These are phyloP conservation scores for Fusarium chaquense DNA, from an alignment of 2,329 filamentous ascomycete species.

Conservation along the genomic window DNA sequence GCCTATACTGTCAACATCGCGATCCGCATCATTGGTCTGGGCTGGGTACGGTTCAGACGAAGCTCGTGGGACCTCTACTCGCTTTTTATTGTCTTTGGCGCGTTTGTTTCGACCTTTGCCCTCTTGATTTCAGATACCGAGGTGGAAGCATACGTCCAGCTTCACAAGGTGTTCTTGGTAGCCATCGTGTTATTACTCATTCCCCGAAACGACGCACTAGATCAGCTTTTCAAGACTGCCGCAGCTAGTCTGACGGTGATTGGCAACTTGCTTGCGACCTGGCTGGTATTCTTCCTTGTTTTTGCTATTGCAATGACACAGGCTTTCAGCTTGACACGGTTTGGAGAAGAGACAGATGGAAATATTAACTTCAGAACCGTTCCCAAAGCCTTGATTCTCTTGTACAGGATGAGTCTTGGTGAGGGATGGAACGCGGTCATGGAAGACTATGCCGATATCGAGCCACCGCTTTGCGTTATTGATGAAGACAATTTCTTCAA, in stretches of 20 bases:
- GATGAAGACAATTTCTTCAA: conserved; percentile 78
- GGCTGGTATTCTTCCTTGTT: conserved; percentile 96
- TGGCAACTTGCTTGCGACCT: conserved; percentile 91
- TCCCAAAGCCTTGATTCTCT: conserved; percentile 89
- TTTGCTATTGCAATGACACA: conserved; percentile 97
- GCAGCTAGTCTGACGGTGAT: conserved; percentile 93
- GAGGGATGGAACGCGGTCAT: conserved; percentile 98
- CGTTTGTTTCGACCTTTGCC: conserved; percentile 82
- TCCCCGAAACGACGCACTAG: conserved; percentile 94
- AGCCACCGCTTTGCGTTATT: conserved; percentile 81
- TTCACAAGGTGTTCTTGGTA: conserved; percentile 95
- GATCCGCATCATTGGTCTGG: conserved; percentile 87
- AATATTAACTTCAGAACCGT: conserved; percentile 95
- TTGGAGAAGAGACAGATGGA: conserved; percentile 76
- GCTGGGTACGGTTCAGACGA: conserved; percentile 89
- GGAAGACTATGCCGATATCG: conserved; percentile 90
- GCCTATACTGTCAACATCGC: conserved; percentile 86
- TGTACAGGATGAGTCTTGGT: conserved; percentile 93
- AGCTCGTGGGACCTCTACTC: conserved; percentile 98
- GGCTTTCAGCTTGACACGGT: conserved; percentile 93
- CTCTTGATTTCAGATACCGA: conserved; percentile 74
- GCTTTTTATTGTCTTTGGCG: conserved; percentile 80
- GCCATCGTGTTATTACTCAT: conserved; percentile 91
- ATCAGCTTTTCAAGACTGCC: conserved; percentile 98
- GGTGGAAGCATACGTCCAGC: conserved; percentile 75